Base-by-base conservation (phyloP, 768 basidiomycete species). In the Panaeolus cyanescens region DNA sequence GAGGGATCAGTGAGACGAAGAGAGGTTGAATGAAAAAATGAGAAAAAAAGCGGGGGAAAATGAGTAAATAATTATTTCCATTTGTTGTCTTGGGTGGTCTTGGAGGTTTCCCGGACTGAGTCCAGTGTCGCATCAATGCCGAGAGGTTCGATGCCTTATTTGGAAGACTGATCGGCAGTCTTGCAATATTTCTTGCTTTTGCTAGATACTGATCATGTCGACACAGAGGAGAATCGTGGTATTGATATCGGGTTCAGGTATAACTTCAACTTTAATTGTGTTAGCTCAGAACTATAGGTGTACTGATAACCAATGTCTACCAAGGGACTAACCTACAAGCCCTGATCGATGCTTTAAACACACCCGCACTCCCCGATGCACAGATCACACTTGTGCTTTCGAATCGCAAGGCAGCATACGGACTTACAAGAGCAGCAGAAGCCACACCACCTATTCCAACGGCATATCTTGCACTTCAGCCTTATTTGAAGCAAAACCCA, bases 281-380 rank as follows among this genome's bases (percentile, higher is more conserved):
- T 7, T 3, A 45, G 37, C 32, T n/a, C 34, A 65, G 31, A 39
- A 62, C n/a, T 61, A 33, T 61, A 40, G 55, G 37, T 58, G 57
- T 33, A 34, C 36, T 56, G 3, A 34, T 31, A 55, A 55, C 64
- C 10, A n/a, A 50, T 50, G 17, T 25, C 45, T 5, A 9, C 13
- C 25, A 34, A 98, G 96, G 97, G 39, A 91, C 92, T 22, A 99
- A 99, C 75, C 87, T 99, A 10, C 95, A 99, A 77, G 96, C 97
- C 1, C 85, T 99, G 62, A 92, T 99, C 68, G 91, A 98, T 75
- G 93, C 95, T 12, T 84, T 85, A 65, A 80, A 85, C 65, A 92
- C 92, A 0, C 78, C 85, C n/a, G 71, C 81, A n/a, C 80, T 96
- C 25, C 90, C 93, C 2, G 72, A 88, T 63, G 79, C 90, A 2